phyloP scores from a whole-genome alignment of 345 rosid species.

The Eucalyptus tenuipes region DNA sequence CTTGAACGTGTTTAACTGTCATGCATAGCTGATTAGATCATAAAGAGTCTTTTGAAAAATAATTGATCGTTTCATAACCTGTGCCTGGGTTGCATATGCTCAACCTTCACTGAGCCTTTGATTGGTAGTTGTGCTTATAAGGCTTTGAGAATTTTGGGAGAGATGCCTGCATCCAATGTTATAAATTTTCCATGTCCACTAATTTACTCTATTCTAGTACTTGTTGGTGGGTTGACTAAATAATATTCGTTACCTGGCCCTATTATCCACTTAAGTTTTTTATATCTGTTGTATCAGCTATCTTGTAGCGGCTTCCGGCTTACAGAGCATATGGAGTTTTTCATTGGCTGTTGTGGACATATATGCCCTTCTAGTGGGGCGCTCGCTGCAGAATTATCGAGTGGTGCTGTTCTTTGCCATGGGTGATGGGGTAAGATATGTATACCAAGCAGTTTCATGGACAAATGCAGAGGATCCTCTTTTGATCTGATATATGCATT shows the following conservation, averaged over 20 bases:
- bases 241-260: background rate
- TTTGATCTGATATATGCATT: background rate
- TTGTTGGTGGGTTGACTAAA: background rate
- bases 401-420: constrained; percentile 39
- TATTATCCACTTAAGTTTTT: background rate
- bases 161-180: background rate
- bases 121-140: background rate
- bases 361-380: constrained; percentile 61
- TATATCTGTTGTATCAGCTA: constrained; percentile 36
- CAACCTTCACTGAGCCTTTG: background rate
- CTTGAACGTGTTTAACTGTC: background rate
- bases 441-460: background rate
- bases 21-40: background rate
- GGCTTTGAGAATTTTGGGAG: background rate
- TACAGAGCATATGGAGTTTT: constrained; percentile 71
- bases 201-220: background rate
- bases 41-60: background rate
- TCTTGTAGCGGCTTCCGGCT: constrained; percentile 70
- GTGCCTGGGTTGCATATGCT: background rate
- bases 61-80: background rate
- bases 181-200: background rate
- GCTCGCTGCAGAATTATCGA: constrained; percentile 47
- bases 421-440: constrained; percentile 67
- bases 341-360: constrained; percentile 39
- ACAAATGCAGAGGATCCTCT: background rate